Percentiles rank a stretch among this genome's conserved stretches.
Evolutionary conservation across 2,329 filamentous ascomycete genomes (phyloP).

Genomic region (Ophiostoma ips): DNA sequence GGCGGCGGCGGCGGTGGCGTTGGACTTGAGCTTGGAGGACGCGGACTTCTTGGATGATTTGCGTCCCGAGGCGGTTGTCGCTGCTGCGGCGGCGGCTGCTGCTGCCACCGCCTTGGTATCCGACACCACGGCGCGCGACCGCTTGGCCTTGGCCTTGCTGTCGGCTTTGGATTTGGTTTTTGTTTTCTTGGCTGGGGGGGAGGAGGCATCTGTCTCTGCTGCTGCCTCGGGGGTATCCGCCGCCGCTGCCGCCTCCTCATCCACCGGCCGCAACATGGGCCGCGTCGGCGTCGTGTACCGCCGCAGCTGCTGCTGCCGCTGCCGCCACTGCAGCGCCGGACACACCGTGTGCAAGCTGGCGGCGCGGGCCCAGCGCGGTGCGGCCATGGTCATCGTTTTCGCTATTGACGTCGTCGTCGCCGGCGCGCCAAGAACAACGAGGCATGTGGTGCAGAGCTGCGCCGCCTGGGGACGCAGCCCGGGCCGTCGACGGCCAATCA

Average conservation of each 20-base stretch:
- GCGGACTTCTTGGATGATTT: no score
- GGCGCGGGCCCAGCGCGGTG: not conserved
- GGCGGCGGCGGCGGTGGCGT: not conserved
- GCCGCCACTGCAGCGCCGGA: not conserved
- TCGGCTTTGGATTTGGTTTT: not conserved
- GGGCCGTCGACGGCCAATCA: conserved; percentile 1
- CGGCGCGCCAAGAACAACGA: not conserved
- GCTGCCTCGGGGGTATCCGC: not conserved
- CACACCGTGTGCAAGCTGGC: not conserved
- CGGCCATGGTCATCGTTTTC: no score
- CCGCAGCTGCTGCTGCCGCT: not conserved
- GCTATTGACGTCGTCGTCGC: not conserved
- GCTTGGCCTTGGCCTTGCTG: not conserved
- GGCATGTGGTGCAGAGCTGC: conserved; percentile 4
- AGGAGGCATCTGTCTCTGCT: not conserved
- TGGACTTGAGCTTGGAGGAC: not conserved
- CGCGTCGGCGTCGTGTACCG: not conserved
- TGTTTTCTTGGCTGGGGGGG: no score
- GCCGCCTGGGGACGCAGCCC: not conserved
- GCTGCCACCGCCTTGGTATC: not conserved
- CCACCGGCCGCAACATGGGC: not conserved
- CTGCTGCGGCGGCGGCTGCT: no score
- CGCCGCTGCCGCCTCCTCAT: no score
- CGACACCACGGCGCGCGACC: not conserved
- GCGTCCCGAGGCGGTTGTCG: no score